Conservation (phyloP, 805 yeast genomes). For the Candida palmyrensis region DNA sequence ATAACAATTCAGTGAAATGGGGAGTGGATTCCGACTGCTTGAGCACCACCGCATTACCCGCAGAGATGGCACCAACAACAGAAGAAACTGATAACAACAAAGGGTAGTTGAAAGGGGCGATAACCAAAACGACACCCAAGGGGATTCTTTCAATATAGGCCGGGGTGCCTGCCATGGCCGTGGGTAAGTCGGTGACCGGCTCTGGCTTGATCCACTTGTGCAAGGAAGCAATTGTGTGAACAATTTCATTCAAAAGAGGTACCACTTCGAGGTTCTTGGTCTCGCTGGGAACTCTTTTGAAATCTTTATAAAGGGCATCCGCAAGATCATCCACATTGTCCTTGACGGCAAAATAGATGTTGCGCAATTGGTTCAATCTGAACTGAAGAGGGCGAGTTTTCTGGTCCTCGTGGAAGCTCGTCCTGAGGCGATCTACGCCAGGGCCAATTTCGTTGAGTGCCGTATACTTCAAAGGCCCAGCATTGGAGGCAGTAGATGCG, state of each 20-base stretch:
- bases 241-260: slow-evolving; percentile 49
- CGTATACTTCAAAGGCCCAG: slow-evolving; percentile 36
- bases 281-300: slow-evolving; percentile 62
- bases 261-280: slow-evolving; percentile 54
- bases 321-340: slow-evolving; percentile 53
- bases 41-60: slow-evolving; percentile 74
- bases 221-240: slow-evolving; percentile 54
- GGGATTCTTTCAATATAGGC: slow-evolving; percentile 35
- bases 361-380: slow-evolving; percentile 60
- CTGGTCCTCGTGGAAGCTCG: slow-evolving; percentile 37
- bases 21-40: slow-evolving; percentile 78
- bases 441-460: slow-evolving; percentile 43
- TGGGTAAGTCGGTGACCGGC: slow-evolving; percentile 25
- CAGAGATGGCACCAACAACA: slow-evolving; percentile 74
- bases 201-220: slow-evolving; percentile 57
- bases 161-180: slow-evolving; percentile 21
- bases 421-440: slow-evolving; percentile 38
- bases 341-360: slow-evolving; percentile 56
- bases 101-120: slow-evolving; percentile 83
- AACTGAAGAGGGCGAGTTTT: slow-evolving; percentile 48
- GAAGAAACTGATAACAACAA: slow-evolving; percentile 59
- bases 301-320: slow-evolving; percentile 60
- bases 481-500: too few species aligned
- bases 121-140: slow-evolving; percentile 65
- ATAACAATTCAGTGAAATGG: slow-evolving; percentile 48